Conservation (phyloP, 306 rosid species). For the Quercus parvula region DNA sequence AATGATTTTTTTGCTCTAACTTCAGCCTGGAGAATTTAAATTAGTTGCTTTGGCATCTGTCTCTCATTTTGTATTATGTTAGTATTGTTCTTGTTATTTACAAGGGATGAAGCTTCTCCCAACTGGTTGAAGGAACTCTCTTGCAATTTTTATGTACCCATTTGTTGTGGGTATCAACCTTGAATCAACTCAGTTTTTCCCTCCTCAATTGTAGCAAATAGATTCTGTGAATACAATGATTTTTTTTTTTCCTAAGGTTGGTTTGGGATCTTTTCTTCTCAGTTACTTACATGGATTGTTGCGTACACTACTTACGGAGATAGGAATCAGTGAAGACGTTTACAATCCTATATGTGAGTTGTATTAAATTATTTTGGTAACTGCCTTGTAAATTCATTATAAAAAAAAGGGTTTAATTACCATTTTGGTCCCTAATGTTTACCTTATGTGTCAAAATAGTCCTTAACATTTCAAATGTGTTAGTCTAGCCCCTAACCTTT, state of each 20-base stretch:
- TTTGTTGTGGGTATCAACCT: slow-evolving; percentile 55
- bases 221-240: slow-evolving; percentile 18
- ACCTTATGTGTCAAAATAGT: no score
- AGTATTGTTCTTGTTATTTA: slow-evolving; percentile 32
- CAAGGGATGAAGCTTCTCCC: slow-evolving; percentile 98
- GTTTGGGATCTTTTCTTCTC: slow-evolving; percentile 74
- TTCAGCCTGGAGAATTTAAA: background rate
- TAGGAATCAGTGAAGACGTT: slow-evolving; percentile 87
- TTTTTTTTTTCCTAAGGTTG: slow-evolving; percentile 47
- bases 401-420: background rate
- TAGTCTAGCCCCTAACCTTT: no score
- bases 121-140: slow-evolving; percentile 81
- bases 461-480: no score
- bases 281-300: slow-evolving; percentile 64
- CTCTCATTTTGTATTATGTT: slow-evolving; percentile 12
- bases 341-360: slow-evolving; percentile 94
- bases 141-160: slow-evolving; percentile 70
- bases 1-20: background rate
- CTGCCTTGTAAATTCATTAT: slow-evolving; percentile 16
- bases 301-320: slow-evolving; percentile 51
- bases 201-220: slow-evolving; percentile 9
- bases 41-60: background rate
- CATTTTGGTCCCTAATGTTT: no score
- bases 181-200: slow-evolving; percentile 4
- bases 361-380: slow-evolving; percentile 28